phyloP scores from a whole-genome alignment of 495 filamentous ascomycete genomes.

The Podospora appendiculata region DNA sequence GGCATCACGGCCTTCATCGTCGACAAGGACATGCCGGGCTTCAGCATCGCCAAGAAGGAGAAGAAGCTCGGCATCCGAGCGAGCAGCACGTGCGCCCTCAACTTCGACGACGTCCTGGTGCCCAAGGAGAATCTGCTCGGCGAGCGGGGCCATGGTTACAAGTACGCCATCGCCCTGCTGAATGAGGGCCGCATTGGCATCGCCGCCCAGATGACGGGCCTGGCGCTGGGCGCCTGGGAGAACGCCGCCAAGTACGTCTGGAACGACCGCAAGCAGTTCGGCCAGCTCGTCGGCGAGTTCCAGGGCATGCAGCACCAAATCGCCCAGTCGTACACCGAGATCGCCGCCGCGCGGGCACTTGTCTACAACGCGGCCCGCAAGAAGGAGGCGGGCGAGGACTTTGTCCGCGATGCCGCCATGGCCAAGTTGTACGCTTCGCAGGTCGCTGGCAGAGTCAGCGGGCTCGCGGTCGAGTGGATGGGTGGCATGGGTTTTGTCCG shows the following conservation, averaged over 20 bases:
- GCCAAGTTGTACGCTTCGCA: conserved; percentile 93
- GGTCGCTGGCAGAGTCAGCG: conserved; percentile 81
- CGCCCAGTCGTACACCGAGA: conserved; percentile 91
- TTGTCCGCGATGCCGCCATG: conserved; percentile 95
- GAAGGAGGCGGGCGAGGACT: conserved; percentile 96
- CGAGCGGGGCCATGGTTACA: conserved; percentile 86
- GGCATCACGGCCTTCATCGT: conserved; percentile 96
- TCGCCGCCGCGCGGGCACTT: conserved; percentile 79
- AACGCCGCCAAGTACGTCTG: conserved; percentile 82
- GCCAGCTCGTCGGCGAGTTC: conserved; percentile 85
- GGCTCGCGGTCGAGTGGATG: conserved; percentile 95
- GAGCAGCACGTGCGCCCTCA: conserved; percentile 92
- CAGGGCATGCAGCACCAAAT: conserved; percentile 99
- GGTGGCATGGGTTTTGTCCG: conserved; percentile 95
- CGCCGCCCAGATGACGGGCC: conserved; percentile 96
- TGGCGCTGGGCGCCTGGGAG: conserved; percentile 91
- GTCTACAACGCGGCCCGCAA: conserved; percentile 95
- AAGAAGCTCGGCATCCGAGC: conserved; percentile 97
- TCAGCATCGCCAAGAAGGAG: conserved; percentile 98
- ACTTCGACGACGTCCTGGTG: conserved; percentile 93
- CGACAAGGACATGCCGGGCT: conserved; percentile 81
- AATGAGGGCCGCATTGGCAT: conserved; percentile 98
- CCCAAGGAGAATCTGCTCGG: conserved; percentile 81
- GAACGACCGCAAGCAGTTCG: conserved; percentile 98
- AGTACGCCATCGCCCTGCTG: conserved; percentile 91